Evolutionary conservation across 257 asterid genomes (phyloP).

Genomic region (Penstemon newberryi): DNA sequence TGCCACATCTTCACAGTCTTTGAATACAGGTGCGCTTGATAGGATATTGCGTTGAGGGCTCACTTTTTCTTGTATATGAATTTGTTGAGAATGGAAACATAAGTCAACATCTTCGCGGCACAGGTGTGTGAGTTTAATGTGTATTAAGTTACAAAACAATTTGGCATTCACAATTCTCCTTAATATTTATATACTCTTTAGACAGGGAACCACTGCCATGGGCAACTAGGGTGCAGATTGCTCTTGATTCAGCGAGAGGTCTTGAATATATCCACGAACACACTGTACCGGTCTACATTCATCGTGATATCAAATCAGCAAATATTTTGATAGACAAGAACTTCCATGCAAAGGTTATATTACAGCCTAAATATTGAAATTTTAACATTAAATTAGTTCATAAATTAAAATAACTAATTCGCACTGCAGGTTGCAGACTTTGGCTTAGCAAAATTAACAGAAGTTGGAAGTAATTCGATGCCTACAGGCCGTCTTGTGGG

Average conservation of each 20-base stretch:
- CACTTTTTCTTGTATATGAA: conserved; percentile 94
- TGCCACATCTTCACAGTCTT: not conserved
- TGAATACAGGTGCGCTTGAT: conserved; percentile 85
- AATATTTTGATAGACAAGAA: conserved; percentile 88
- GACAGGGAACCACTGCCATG: conserved; percentile 84
- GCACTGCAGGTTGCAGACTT: conserved; percentile 88
- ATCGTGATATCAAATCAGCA: conserved; percentile 95
- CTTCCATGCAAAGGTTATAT: conserved; percentile 78
- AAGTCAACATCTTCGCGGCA: conserved; percentile 84
- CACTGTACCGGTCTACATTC: conserved; percentile 92
- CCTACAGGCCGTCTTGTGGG: conserved; percentile 90
- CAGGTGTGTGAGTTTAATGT: conserved; percentile 47
- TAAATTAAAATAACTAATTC: conserved; percentile 5
- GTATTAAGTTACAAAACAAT: conserved; percentile 11
- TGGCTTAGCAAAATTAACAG: conserved; percentile 89
- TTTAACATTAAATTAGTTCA: conserved; percentile 25
- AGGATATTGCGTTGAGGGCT: conserved; percentile 92
- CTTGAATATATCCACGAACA: conserved; percentile 98
- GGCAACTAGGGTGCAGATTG: conserved; percentile 89
- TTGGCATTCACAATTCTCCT: conserved; percentile 20
- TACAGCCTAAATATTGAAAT: conserved; percentile 22
- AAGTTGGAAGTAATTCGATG: conserved; percentile 79
- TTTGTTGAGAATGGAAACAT: conserved; percentile 86
- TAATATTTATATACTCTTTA: conserved; percentile 35
- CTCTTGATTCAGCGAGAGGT: conserved; percentile 97